Conservation (phyloP, 345 rosid species). For the Eucalyptus dawsonii region DNA sequence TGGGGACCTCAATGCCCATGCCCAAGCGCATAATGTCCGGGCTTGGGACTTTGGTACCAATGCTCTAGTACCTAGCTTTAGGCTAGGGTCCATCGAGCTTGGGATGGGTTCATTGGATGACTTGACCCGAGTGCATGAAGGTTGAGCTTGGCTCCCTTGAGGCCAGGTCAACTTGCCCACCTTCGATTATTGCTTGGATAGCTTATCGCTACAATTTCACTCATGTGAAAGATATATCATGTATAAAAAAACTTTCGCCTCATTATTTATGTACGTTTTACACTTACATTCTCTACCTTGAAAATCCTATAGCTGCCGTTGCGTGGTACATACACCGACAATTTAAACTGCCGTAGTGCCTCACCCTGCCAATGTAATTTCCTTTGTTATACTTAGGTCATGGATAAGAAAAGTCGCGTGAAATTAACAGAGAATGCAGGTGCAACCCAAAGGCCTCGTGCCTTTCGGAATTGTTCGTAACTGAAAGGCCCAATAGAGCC, state of each 20-base stretch:
- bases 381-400: neutral
- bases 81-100: neutral
- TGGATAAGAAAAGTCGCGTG: neutral
- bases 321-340: neutral
- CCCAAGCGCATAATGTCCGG: neutral
- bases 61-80: neutral
- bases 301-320: neutral
- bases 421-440: neutral
- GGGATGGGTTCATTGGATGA: neutral
- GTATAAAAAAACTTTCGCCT: neutral
- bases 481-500: neutral
- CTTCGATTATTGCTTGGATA: neutral
- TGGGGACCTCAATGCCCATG: accelerated
- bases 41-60: accelerated
- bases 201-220: neutral
- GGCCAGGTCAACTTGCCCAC: neutral
- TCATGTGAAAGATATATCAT: neutral
- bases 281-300: neutral
- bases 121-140: neutral
- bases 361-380: neutral
- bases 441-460: neutral
- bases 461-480: neutral
- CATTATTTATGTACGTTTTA: neutral
- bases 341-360: neutral
- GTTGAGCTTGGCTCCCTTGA: accelerated